Evolutionary conservation across 257 asterid genomes (phyloP).

Genomic region (Catharanthus roseus): DNA sequence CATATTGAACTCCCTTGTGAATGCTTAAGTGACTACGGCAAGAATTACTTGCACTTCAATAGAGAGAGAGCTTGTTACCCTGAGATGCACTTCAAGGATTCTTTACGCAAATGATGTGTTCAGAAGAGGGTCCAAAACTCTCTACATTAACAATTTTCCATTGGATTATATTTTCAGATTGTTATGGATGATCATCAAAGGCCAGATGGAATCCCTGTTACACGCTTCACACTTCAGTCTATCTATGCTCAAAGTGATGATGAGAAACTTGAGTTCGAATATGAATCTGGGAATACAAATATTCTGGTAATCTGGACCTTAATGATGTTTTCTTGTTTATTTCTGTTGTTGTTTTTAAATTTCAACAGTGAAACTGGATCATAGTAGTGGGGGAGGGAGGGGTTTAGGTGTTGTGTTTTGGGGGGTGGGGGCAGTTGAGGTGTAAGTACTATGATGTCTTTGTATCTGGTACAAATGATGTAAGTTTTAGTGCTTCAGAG

Average conservation of each 20-base stretch:
- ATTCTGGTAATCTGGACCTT: constrained; percentile 50
- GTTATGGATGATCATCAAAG: constrained; percentile 98
- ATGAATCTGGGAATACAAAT: constrained; percentile 91
- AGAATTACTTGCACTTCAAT: neutral
- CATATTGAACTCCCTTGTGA: constrained; percentile 12
- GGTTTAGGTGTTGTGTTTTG: no score
- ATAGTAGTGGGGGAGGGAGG: neutral
- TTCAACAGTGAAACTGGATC: neutral
- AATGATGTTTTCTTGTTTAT: constrained; percentile 2
- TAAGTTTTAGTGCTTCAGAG: neutral
- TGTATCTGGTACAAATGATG: neutral
- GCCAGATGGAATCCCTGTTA: constrained; percentile 90
- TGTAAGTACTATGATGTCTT: neutral
- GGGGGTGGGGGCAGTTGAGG: no score
- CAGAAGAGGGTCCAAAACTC: neutral
- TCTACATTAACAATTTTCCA: constrained; percentile 2
- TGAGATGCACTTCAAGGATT: neutral
- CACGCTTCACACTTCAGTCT: constrained; percentile 83
- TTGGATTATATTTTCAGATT: constrained; percentile 54
- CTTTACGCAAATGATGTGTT: neutral
- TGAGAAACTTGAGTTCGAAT: constrained; percentile 92
- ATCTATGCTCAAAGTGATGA: constrained; percentile 78
- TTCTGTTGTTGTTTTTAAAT: neutral
- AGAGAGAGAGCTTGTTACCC: neutral
- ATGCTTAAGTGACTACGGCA: neutral